Base-by-base conservation (phyloP, 2,329 filamentous ascomycete species). In the Chlorencoelia australis region DNA sequence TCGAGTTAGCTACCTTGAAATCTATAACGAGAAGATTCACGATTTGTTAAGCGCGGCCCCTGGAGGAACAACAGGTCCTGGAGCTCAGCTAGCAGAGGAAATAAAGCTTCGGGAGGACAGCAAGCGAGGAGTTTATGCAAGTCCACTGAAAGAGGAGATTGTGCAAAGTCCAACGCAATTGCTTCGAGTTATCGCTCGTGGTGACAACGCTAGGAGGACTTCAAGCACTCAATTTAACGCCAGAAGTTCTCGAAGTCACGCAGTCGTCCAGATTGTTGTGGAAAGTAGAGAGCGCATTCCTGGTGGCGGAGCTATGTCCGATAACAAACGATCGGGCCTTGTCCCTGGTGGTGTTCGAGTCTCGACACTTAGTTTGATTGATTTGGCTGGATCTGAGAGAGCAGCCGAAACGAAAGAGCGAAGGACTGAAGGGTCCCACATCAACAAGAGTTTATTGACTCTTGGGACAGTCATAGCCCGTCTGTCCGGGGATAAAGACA, bases 11-110 rank as follows among this genome's bases (percentile, higher is more conserved):
- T 98, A 98, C 57, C 69, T 98, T 44, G 91, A 98, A 64, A 98
- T 98, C 43, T 98, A 98, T 64, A 98, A 98, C 54, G 91, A 98
- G 58, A 93, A 76, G 61, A 96, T 98, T 40, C 84, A 95, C 56
- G 91, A 98, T 61, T 66, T 98, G 33, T 68, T 98, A 29, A 89
- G 82, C 46, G 80, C 86, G 58, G 71, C 85, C 1, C 69, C 73
- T 1, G 70, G 69, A 17, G 60, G 58, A 9, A 64, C 68, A 4
- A 55, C 68, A 13, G 77, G 72, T 14, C 65, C 66, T 13, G 66
- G 62, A 9, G 65, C 57, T 7, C 64, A 67, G 24, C 69, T 71
- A 42, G 82, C 88, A 46, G 91, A 98, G 50, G 91, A 98, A 56
- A 98, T 98, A 61, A 96, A 98, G 61, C 66, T 98, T 38, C 81